A percentile compares a stretch with the other conserved stretches of the same genome.
phyloP scores from a whole-genome alignment of 495 filamentous ascomycete species.

The Penicillium longicatenatum region DNA sequence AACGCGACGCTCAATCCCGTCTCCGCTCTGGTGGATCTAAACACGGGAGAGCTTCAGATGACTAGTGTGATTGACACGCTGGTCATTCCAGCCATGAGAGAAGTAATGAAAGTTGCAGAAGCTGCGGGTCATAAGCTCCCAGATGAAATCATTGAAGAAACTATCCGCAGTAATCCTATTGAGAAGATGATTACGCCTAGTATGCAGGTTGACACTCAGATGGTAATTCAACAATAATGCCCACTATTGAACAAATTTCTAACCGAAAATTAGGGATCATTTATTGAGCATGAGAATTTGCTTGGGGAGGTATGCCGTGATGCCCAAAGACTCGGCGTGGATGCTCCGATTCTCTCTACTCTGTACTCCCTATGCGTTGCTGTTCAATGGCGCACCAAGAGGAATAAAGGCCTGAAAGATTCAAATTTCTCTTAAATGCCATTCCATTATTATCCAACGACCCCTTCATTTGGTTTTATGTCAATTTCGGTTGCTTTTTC shows the following conservation, averaged over 20 bases:
- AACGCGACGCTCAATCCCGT: constrained; percentile 21
- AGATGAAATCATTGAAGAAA: constrained; percentile 12
- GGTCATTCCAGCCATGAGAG: constrained; percentile 22
- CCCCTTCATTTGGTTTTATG: no score
- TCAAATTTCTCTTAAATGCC: neutral
- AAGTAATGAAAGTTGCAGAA: constrained; percentile 16
- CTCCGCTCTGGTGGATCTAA: constrained; percentile 20
- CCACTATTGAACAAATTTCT: neutral
- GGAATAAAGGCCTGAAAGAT: neutral
- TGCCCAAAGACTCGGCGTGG: neutral
- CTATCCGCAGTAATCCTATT: constrained; percentile 12
- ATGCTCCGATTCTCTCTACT: neutral
- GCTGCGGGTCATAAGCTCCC: constrained; percentile 20
- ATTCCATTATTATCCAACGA: neutral
- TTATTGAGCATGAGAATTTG: neutral
- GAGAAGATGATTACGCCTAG: constrained; percentile 19
- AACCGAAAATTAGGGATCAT: neutral
- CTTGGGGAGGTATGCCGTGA: neutral
- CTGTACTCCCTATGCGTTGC: neutral
- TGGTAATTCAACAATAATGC: neutral
- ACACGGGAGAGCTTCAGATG: constrained; percentile 9
- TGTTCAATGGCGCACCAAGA: neutral
- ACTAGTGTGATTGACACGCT: constrained; percentile 7
- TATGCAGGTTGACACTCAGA: constrained; percentile 15
- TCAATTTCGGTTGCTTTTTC: no score